These are phyloP conservation scores for Protomyces macrosporus DNA, from an alignment of 1,139 yeast species.

Conservation along the genomic window DNA sequence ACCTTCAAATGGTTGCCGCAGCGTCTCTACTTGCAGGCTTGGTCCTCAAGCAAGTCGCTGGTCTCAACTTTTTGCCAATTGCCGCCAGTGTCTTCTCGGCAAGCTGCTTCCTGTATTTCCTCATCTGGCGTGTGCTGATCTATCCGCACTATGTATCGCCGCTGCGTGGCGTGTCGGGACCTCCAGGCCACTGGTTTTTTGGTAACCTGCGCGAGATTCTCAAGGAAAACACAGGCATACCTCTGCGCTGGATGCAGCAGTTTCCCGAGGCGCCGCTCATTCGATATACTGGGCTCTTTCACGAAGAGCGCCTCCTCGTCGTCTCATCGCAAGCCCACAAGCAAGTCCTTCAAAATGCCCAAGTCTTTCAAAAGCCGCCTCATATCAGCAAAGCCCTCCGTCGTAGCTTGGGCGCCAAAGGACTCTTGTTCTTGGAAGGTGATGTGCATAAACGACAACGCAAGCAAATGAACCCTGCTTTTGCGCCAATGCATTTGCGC, in stretches of 20 bases:
- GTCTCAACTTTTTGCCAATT: constrained; percentile 4
- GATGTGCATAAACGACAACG: constrained; percentile 29
- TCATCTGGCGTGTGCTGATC: constrained; percentile 25
- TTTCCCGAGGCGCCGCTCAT: constrained; percentile 28
- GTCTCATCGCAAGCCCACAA: constrained; percentile 26
- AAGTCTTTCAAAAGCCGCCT: constrained; percentile 28
- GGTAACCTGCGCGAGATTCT: constrained; percentile 26
- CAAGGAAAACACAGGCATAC: constrained; percentile 16
- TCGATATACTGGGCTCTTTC: constrained; percentile 26
- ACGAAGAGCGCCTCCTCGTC: constrained; percentile 24
- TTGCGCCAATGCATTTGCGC: constrained; percentile 28
- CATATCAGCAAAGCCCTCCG: constrained; percentile 14
- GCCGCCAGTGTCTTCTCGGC: not conserved
- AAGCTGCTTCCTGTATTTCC: not conserved
- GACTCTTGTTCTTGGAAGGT: constrained; percentile 31
- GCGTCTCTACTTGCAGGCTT: not conserved
- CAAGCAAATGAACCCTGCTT: constrained; percentile 30
- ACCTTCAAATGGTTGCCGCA: too few relatives aligned
- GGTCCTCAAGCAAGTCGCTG: constrained; percentile 3
- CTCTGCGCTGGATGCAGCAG: constrained; percentile 25
- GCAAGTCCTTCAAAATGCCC: constrained; percentile 28
- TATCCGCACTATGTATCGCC: constrained; percentile 29
- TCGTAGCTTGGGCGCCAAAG: constrained; percentile 28
- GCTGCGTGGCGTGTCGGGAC: constrained; percentile 24
- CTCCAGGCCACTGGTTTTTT: constrained; percentile 29